Evolutionary conservation across 768 basidiomycete species (phyloP), one percentile per base, ranked within the genome.

Genomic region (Sarcodon sp.): DNA sequence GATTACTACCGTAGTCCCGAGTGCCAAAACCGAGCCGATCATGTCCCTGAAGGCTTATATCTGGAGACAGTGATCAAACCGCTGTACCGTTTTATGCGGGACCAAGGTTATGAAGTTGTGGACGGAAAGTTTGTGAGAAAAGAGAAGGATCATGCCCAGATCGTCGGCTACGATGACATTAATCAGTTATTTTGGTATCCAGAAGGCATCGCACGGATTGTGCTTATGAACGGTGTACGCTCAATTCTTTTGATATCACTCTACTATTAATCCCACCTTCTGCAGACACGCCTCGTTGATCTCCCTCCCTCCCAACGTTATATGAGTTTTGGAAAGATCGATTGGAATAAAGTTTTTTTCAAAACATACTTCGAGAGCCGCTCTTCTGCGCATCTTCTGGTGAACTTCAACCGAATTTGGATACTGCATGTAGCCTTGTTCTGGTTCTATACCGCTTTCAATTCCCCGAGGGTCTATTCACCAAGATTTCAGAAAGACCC

Each of bases 181-280:
- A 99, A 99, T 63, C 96, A 99, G 60, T 70, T 98, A 18, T 99
- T 99, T 68, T 99, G 96, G 96, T 99, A 98, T 63, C 96, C 96
- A 3, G 96, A 99, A 63, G 96, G 96, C 45, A 75, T 99, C 47
- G 86, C 89, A 0, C 84, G 88, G 56, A 97, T 99, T 55, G 80
- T 91, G 11, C 74, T 98, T 32, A 73, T 70, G 34, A 91, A 97
- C 63, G 87, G 86, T 58, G 90, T 92, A 55, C 49, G 79, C 66
- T 55, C n/a, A 18, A 31, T 45, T 33, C 27, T 32, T 39, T 21
- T 15, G 32, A 10, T 9, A 53, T 12, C 13, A 48, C 45, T 11
- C 7, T 7, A 35, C 16, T 50, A 7, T 32, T 53, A 46, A 50
- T 46, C 44, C 32, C 3, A 15, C 45, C 46, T 34, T 16, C 13